phyloP scores from a whole-genome alignment of 495 filamentous ascomycete species.

The Penicillium tannophilum region DNA sequence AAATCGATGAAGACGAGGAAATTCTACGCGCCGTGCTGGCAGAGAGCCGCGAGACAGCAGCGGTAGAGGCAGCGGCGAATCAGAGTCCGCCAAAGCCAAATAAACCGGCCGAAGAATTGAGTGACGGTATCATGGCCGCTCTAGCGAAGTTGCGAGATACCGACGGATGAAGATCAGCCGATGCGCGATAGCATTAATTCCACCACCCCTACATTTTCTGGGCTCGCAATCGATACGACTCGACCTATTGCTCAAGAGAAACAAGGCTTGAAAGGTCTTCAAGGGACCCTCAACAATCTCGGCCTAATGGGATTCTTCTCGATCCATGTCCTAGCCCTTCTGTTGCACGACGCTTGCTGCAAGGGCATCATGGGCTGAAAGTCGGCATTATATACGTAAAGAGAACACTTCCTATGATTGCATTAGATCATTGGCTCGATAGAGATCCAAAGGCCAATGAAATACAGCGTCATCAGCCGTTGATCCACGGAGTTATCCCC shows the following conservation, averaged over 20 bases:
- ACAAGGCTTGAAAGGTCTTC: not conserved
- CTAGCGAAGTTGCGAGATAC: constrained; percentile 28
- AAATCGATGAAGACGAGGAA: constrained; percentile 28
- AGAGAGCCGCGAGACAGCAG: constrained; percentile 14
- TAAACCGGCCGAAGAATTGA: constrained; percentile 16
- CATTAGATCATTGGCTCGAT: no score
- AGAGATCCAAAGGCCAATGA: no score
- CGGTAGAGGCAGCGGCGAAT: constrained; percentile 4
- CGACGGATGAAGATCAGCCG: not conserved
- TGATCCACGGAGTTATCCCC: no score
- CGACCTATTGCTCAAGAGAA: not conserved
- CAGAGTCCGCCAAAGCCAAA: not conserved
- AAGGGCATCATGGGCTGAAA: not conserved
- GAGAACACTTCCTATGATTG: not conserved
- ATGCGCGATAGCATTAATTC: not conserved
- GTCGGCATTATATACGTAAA: not conserved
- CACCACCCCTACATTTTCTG: not conserved
- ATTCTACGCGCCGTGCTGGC: constrained; percentile 24
- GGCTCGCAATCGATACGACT: not conserved
- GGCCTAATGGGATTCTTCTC: not conserved
- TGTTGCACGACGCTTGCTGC: not conserved
- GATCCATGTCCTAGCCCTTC: not conserved
- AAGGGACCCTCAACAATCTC: not conserved
- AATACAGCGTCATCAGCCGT: not conserved
- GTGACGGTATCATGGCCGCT: constrained; percentile 31